phyloP scores from a whole-genome alignment of 805 yeast species.

The Isabelozyma heimii region DNA sequence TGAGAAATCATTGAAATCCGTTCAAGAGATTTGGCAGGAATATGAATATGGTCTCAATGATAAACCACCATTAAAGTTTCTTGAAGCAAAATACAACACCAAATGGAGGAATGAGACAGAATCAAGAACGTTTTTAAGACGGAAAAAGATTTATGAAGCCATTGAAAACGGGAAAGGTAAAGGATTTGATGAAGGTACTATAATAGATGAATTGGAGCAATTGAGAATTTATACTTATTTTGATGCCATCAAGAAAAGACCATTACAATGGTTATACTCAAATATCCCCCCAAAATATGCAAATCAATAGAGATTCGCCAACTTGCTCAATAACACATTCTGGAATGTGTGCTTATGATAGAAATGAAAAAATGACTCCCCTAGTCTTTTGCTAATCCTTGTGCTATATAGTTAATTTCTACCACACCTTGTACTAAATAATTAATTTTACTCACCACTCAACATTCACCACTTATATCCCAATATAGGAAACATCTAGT shows the following conservation, averaged over 20 bases:
- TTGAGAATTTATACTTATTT: conserved; percentile 40
- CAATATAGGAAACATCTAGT: too few species aligned
- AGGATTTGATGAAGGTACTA: conserved; percentile 42
- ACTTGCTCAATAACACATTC: not conserved
- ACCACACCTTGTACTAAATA: not conserved
- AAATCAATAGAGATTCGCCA: not conserved
- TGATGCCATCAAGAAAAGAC: conserved; percentile 34
- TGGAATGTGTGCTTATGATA: not conserved
- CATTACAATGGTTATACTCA: conserved; percentile 27
- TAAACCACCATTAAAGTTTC: conserved; percentile 49
- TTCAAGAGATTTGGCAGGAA: conserved; percentile 56
- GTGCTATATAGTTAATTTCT: not conserved
- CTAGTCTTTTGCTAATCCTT: not conserved
- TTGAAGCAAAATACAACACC: conserved; percentile 49
- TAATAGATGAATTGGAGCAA: conserved; percentile 47
- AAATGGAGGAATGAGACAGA: conserved; percentile 59
- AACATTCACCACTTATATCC: too few species aligned
- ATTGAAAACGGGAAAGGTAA: conserved; percentile 47
- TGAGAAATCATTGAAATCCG: conserved; percentile 30
- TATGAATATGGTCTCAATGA: conserved; percentile 50
- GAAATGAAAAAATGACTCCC: not conserved
- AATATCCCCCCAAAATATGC: conserved; percentile 23
- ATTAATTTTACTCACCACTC: not conserved
- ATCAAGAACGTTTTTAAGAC: conserved; percentile 49
- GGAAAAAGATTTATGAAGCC: conserved; percentile 54